A percentile compares a stretch with the other conserved stretches of the same genome.
These are phyloP conservation scores for Phytopythium cucurbitacearum DNA, from an alignment of 352 stramenopile genomes.

Conservation along the genomic window DNA sequence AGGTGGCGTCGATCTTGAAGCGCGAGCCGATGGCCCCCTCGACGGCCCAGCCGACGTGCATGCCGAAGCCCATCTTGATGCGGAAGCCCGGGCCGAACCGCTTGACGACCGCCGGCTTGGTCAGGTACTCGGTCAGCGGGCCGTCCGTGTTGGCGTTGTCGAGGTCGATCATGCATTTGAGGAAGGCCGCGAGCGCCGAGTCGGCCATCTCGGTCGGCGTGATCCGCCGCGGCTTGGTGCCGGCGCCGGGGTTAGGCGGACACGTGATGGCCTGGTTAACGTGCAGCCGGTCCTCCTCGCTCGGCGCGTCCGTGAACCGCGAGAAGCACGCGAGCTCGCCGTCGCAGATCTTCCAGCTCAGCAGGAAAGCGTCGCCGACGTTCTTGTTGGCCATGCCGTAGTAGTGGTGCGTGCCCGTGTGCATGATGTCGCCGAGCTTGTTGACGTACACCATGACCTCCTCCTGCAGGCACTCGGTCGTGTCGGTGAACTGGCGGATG, in stretches of 20 bases:
- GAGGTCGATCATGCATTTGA: constrained; percentile 92
- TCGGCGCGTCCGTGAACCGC: constrained; percentile 74
- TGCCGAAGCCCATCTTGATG: constrained; percentile 93
- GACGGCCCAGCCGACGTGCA: constrained; percentile 96
- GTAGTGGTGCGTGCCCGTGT: constrained; percentile 82
- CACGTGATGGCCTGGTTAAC: constrained; percentile 71
- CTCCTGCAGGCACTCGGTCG: constrained; percentile 87
- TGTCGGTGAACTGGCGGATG: constrained; percentile 93
- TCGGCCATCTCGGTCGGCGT: constrained; percentile 90
- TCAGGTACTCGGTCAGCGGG: constrained; percentile 64
- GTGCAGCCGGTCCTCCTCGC: constrained; percentile 64
- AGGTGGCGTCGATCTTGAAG: constrained; percentile 97
- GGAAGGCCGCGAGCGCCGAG: constrained; percentile 92
- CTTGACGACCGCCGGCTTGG: constrained; percentile 67
- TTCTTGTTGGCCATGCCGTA: constrained; percentile 89
- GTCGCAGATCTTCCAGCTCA: constrained; percentile 93
- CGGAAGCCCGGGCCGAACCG: constrained; percentile 77
- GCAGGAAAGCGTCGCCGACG: constrained; percentile 90
- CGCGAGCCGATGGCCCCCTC: constrained; percentile 95
- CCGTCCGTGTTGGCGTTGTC: constrained; percentile 81
- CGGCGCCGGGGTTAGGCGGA: constrained; percentile 58
- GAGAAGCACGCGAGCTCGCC: constrained; percentile 77
- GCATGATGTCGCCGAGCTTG: constrained; percentile 88
- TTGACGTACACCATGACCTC: constrained; percentile 93
- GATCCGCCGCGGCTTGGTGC: constrained; percentile 59